phyloP scores from a whole-genome alignment of 1,284 basidiomycete species.

The Boletus austroedulis region DNA sequence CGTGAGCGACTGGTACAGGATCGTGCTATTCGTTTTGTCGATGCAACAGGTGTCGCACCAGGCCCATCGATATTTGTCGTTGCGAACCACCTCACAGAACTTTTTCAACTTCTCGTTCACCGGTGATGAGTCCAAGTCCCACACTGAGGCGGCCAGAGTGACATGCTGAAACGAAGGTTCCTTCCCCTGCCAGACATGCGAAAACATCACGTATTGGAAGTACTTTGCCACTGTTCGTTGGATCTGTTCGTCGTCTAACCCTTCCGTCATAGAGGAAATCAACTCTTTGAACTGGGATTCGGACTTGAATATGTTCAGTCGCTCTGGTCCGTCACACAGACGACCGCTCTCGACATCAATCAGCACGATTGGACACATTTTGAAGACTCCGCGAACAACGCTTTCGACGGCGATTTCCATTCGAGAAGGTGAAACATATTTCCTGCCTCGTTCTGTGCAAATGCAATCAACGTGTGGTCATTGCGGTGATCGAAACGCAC shows the following conservation, averaged over 20 bases:
- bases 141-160: neutral
- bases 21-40: neutral
- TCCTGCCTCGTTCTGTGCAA: neutral
- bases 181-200: slow-evolving; percentile 5
- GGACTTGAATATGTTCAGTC: slow-evolving; percentile 4
- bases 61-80: neutral
- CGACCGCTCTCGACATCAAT: slow-evolving; percentile 11
- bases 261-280: slow-evolving; percentile 4
- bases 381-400: neutral
- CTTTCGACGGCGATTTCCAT: neutral
- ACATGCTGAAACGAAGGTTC: neutral
- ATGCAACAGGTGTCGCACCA: neutral
- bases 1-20: slow-evolving; percentile 6
- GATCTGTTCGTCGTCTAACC: slow-evolving; percentile 1
- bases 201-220: neutral
- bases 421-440: slow-evolving; percentile 1
- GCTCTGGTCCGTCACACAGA: neutral
- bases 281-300: neutral
- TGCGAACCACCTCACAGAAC: neutral
- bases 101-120: neutral
- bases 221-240: neutral
- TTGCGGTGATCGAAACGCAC: neutral
- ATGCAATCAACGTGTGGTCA: neutral
- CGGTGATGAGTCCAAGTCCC: neutral
- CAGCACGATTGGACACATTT: slow-evolving; percentile 6